These are phyloP conservation scores for Madurella fahalii DNA, from an alignment of 2,329 filamentous ascomycete genomes.

Conservation along the genomic window DNA sequence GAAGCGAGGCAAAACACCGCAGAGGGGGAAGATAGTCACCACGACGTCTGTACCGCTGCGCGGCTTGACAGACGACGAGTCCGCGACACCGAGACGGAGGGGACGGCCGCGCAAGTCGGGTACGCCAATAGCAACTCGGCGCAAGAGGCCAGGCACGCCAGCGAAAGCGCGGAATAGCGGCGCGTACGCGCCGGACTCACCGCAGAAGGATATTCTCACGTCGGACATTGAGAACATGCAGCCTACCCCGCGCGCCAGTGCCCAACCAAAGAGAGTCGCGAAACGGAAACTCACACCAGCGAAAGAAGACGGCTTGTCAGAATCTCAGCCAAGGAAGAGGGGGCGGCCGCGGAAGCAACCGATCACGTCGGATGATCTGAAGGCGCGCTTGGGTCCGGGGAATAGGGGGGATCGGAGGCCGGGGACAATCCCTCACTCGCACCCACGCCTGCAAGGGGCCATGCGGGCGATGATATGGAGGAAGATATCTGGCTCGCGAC, in stretches of 20 bases:
- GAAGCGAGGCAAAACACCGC: constrained; percentile 28
- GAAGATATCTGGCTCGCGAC: constrained; percentile 47
- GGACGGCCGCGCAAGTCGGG: constrained; percentile 49
- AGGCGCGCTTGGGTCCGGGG: constrained; percentile 24
- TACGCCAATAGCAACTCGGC: constrained; percentile 43
- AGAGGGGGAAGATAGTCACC: constrained; percentile 33
- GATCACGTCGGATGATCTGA: constrained; percentile 22
- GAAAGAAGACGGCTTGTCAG: constrained; percentile 20
- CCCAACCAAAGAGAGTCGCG: constrained; percentile 17
- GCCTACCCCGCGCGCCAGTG: constrained; percentile 24
- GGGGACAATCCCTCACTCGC: constrained; percentile 11
- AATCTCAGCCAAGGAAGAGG: constrained; percentile 29
- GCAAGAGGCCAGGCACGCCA: constrained; percentile 46
- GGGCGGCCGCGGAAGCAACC: constrained; percentile 30
- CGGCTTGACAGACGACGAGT: constrained; percentile 41
- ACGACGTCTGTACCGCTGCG: constrained; percentile 50
- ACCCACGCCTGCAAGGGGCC: neutral
- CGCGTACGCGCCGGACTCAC: constrained; percentile 4
- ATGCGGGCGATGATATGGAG: constrained; percentile 23
- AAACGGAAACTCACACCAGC: constrained; percentile 29
- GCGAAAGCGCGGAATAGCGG: constrained; percentile 12
- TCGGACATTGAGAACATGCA: constrained; percentile 31
- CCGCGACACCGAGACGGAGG: constrained; percentile 39
- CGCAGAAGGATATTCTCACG: constrained; percentile 19
- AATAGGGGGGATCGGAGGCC: constrained; percentile 3